These are phyloP conservation scores for Hibiscus tridactylites DNA, from an alignment of 345 rosid species.

Conservation along the genomic window DNA sequence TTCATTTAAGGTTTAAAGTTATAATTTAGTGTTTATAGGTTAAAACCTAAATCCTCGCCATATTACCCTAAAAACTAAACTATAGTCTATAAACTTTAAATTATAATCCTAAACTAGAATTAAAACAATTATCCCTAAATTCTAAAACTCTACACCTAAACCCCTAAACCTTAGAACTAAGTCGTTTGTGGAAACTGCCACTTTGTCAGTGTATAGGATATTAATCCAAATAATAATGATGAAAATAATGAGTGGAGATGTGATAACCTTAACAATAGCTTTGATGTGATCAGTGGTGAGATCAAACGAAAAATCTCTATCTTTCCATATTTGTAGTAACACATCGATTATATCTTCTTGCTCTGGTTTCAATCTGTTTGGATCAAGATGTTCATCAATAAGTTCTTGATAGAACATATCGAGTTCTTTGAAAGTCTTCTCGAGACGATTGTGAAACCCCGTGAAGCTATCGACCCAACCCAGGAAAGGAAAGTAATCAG, in stretches of 20 bases:
- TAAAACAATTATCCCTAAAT: too few relatives aligned
- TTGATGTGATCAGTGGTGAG: background rate
- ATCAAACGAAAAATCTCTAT: background rate
- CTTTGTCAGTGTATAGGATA: too few relatives aligned
- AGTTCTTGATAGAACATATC: background rate
- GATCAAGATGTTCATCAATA: background rate
- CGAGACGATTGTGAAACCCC: background rate
- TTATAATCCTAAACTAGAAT: too few relatives aligned
- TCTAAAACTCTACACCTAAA: too few relatives aligned
- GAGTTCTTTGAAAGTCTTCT: background rate
- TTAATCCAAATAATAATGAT: background rate
- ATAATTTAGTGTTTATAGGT: too few relatives aligned
- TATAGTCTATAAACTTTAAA: too few relatives aligned
- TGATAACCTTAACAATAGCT: background rate
- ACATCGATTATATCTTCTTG: conserved; percentile 7
- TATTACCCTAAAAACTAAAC: too few relatives aligned
- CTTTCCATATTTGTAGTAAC: background rate
- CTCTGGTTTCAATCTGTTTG: background rate
- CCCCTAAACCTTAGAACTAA: too few relatives aligned
- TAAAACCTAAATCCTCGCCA: too few relatives aligned
- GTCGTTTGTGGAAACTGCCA: too few relatives aligned
- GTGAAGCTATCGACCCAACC: background rate
- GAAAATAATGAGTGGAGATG: background rate
- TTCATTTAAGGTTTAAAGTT: too few relatives aligned
- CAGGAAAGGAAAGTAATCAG: background rate